Conservation (phyloP, 495 filamentous ascomycete genomes). For the Hypomontagnella monticulosa region DNA sequence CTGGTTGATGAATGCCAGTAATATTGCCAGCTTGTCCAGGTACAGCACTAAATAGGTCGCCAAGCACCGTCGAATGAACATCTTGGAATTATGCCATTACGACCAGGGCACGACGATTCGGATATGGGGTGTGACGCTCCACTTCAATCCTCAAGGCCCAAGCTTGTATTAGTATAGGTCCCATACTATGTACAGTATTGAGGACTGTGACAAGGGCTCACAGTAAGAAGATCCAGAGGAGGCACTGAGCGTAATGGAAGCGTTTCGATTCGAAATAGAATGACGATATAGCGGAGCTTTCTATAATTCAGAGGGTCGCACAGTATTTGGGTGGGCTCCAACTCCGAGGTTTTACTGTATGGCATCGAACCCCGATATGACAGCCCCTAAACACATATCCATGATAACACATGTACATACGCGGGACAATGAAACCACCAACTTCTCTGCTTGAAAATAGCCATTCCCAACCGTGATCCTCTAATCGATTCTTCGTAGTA, state of each 20-base stretch:
- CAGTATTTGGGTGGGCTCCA: slow-evolving; percentile 30
- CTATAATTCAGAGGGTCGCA: slow-evolving; percentile 29
- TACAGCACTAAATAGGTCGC: slow-evolving; percentile 21
- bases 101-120: slow-evolving; percentile 31
- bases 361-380: neutral
- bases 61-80: slow-evolving; percentile 37
- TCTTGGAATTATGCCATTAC: slow-evolving; percentile 39
- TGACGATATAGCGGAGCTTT: slow-evolving; percentile 25
- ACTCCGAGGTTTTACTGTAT: slow-evolving; percentile 17
- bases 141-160: slow-evolving; percentile 8
- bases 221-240: slow-evolving; percentile 15
- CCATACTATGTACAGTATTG: slow-evolving; percentile 17
- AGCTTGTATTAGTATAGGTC: neutral
- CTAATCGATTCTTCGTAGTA: neutral
- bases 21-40: slow-evolving; percentile 12
- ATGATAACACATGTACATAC: too few species aligned
- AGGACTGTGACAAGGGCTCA: slow-evolving; percentile 15
- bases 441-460: neutral
- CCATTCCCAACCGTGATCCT: neutral
- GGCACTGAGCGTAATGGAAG: slow-evolving; percentile 26
- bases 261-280: slow-evolving; percentile 34
- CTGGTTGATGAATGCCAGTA: slow-evolving; percentile 24
- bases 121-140: slow-evolving; percentile 28
- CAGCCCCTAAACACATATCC: too few species aligned
- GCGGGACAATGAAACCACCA: too few species aligned